Evolutionary conservation across 768 basidiomycete genomes (phyloP), one percentile per base, ranked within the genome.

Genomic region (Tylopilus sp.): DNA sequence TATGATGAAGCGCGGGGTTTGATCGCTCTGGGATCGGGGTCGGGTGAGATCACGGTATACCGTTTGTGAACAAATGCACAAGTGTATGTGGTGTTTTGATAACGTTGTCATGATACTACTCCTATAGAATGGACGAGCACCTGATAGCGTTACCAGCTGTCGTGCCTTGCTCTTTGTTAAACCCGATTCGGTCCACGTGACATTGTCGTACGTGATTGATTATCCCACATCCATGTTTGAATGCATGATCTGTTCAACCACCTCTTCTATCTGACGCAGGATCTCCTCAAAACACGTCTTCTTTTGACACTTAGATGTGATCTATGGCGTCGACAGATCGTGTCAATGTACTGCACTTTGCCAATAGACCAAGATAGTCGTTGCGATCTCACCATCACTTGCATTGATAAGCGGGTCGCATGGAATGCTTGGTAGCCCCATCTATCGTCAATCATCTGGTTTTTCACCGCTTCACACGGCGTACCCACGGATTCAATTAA

Each of bases 1-100:
- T 85, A 85, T 56, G 80, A 82, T 48, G 83, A 85, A 62, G 72
- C 71, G 35, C 57, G 67, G 40, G 83, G 83, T 5, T 69, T 77
- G 52, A 67, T 85, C 47, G 82, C 71, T 6, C 55, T 85, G 20
- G 82, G 79, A 5, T 76, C 78, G 36, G 73, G 71, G 48, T 72
- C 69, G 51, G 83, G 83, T 15, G 51, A 61, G 40, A 69, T 83
- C 13, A 69, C 69, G 20, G 60, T 83, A 39, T 63, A 57, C 40
- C 55, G 52, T 13, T 39, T 66, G 40, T 66, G 41, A 67, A 26
- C 35, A 21, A 26, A 35, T 8, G 20, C n/a, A 30, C 26, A 18
- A 23, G 28, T n/a, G n/a, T 25, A n/a, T 23, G 55, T 39, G 30
- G 6, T 18, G 12, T n/a, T 30, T 48, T 33, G 36, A 22, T 49